Percentiles rank a stretch among this genome's conserved stretches.
phyloP scores from a whole-genome alignment of 306 rosid species.

The Cucumis cinereus region DNA sequence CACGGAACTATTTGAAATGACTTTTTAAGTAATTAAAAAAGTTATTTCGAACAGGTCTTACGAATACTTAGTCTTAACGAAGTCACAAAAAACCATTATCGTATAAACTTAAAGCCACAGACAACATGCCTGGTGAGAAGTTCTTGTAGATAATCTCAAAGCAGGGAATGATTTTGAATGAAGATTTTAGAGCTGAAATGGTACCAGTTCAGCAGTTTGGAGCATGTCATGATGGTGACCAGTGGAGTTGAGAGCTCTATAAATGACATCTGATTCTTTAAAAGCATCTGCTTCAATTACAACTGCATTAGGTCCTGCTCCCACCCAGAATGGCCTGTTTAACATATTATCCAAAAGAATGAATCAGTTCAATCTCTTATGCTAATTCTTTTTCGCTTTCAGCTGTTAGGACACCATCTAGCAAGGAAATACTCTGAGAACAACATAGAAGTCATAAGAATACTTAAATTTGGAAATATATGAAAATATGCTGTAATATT shows the following conservation, averaged over 20 bases:
- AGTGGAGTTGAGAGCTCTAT: conserved; percentile 79
- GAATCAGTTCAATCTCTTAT: not conserved
- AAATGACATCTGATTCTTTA: conserved; percentile 92
- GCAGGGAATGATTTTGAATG: not conserved
- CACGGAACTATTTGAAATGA: no score
- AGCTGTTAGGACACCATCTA: no score
- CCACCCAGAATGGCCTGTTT: conserved; percentile 81
- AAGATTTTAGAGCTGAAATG: not conserved
- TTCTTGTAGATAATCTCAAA: not conserved
- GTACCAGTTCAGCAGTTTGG: conserved; percentile 83
- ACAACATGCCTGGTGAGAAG: not conserved
- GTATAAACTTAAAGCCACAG: not conserved
- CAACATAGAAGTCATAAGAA: no score
- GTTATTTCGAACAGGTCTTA: no score
- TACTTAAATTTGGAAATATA: no score
- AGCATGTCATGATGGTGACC: conserved; percentile 87
- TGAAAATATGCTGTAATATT: no score
- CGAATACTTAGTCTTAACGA: not conserved
- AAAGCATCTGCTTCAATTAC: conserved; percentile 92
- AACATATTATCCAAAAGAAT: conserved; percentile 19
- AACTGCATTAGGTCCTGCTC: conserved; percentile 83
- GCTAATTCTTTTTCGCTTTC: no score
- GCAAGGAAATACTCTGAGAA: no score
- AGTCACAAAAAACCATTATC: not conserved
- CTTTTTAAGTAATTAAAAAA: no score